Percentiles rank a stretch among this genome's conserved stretches.
Evolutionary conservation across 176 grass and related monocot genomes (phyloP).

Genomic region (Aegilops speltoides): DNA sequence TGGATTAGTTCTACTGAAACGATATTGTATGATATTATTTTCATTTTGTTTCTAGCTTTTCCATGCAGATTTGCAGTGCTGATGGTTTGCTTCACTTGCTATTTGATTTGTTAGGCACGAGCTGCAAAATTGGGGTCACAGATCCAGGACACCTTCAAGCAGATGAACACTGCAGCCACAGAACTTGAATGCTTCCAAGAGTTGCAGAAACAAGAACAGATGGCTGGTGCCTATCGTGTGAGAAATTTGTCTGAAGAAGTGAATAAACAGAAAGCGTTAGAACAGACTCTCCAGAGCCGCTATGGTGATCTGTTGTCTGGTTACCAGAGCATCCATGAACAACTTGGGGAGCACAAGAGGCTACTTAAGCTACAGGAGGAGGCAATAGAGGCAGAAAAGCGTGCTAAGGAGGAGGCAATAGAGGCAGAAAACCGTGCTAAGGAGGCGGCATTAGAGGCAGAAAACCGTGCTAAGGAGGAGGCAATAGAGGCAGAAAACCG

Average conservation of each 20-base stretch:
- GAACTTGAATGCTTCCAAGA: slow-evolving; percentile 90
- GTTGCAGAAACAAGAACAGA: slow-evolving; percentile 82
- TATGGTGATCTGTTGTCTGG: slow-evolving; percentile 63
- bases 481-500: neutral
- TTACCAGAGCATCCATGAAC: slow-evolving; percentile 50
- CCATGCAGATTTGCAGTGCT: neutral
- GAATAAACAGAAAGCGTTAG: slow-evolving; percentile 76
- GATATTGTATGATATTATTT: neutral
- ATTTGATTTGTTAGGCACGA: slow-evolving; percentile 47
- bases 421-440: neutral
- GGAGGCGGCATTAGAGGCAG: slow-evolving; percentile 19
- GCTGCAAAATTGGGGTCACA: slow-evolving; percentile 73
- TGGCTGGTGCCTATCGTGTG: slow-evolving; percentile 66
- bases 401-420: slow-evolving; percentile 17
- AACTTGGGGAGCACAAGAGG: slow-evolving; percentile 61
- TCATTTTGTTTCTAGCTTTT: neutral
- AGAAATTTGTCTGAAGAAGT: slow-evolving; percentile 67
- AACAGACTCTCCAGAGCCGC: slow-evolving; percentile 55
- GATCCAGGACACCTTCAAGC: slow-evolving; percentile 78
- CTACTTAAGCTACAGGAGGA: slow-evolving; percentile 29
- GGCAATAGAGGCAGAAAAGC: slow-evolving; percentile 25
- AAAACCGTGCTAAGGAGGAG: neutral
- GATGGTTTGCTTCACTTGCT: slow-evolving; percentile 2
- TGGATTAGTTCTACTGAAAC: slow-evolving; percentile 3
- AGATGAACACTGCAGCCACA: slow-evolving; percentile 76